Percentiles rank a stretch among this genome's conserved stretches.
These are phyloP conservation scores for Tolypocladium endophyticum DNA, from an alignment of 2,329 filamentous ascomycete species.

Conservation along the genomic window DNA sequence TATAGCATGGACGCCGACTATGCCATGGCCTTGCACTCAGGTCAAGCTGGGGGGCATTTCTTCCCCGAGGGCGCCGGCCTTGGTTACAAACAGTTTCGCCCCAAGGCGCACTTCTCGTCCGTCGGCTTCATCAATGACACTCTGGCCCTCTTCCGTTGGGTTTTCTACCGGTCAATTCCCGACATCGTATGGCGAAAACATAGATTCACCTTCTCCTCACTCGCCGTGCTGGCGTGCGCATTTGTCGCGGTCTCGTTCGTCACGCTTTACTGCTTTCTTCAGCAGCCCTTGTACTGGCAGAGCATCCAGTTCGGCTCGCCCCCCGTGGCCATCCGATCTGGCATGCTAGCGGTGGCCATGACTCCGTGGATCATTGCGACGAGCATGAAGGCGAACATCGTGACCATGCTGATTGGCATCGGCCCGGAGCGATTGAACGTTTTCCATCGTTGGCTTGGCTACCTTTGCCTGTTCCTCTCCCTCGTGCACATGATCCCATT, in stretches of 20 bases:
- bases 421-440: conserved; percentile 89
- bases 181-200: conserved; percentile 57
- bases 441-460: conserved; percentile 84
- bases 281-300: conserved; percentile 80
- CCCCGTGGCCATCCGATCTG: conserved; percentile 73
- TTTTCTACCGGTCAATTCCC: conserved; percentile 81
- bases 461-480: conserved; percentile 72
- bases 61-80: conserved; percentile 56
- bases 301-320: conserved; percentile 83
- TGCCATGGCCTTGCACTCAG: conserved; percentile 35
- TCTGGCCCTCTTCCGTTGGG: conserved; percentile 73
- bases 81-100: conserved; percentile 46
- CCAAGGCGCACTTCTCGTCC: conserved; percentile 65
- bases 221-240: conserved; percentile 60
- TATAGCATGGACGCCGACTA: conserved; percentile 41
- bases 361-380: conserved; percentile 87
- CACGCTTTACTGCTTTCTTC: conserved; percentile 73
- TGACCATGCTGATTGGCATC: conserved; percentile 78
- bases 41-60: conserved; percentile 50
- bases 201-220: conserved; percentile 69
- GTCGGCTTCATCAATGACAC: conserved; percentile 65
- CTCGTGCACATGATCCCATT: conserved; percentile 82
- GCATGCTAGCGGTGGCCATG: conserved; percentile 86
- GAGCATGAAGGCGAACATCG: conserved; percentile 82
- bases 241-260: conserved; percentile 61